These are phyloP conservation scores for Calocybe cyanea DNA, from an alignment of 768 basidiomycete genomes.

Conservation along the genomic window DNA sequence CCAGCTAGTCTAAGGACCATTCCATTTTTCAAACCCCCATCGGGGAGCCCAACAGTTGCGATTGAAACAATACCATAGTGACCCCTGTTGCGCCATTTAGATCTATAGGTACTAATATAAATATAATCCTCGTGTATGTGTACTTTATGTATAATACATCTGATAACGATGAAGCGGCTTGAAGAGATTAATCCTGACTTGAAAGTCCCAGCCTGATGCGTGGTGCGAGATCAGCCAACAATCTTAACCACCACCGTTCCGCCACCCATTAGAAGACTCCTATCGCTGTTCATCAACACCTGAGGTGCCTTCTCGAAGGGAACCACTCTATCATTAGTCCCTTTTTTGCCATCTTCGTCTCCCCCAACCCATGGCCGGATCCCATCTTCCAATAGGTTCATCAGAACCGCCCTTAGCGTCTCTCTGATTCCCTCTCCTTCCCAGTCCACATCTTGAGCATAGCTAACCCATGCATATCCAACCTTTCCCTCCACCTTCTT, in stretches of 20 bases:
- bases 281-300: conserved; percentile 37
- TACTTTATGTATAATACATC: no score
- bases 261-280: conserved; percentile 36
- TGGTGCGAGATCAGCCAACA: no score
- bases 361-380: conserved; percentile 17
- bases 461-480: conserved; percentile 80
- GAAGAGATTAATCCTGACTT: no score
- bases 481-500: conserved; percentile 39
- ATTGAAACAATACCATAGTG: no score
- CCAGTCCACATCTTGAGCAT: conserved; percentile 78
- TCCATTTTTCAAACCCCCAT: no score
- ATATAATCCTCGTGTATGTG: no score
- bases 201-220: no score
- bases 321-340: conserved; percentile 30
- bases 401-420: conserved; percentile 37
- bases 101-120: no score
- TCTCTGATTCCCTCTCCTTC: conserved; percentile 72
- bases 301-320: conserved; percentile 54
- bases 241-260: conserved; percentile 36
- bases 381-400: conserved; percentile 21
- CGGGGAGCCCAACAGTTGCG: no score
- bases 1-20: no score
- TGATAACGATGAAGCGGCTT: no score
- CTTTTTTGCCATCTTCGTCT: conserved; percentile 2
- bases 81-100: no score